These are phyloP conservation scores for Talaromyces sp. DNA, from an alignment of 2,329 filamentous ascomycete species.

Conservation along the genomic window DNA sequence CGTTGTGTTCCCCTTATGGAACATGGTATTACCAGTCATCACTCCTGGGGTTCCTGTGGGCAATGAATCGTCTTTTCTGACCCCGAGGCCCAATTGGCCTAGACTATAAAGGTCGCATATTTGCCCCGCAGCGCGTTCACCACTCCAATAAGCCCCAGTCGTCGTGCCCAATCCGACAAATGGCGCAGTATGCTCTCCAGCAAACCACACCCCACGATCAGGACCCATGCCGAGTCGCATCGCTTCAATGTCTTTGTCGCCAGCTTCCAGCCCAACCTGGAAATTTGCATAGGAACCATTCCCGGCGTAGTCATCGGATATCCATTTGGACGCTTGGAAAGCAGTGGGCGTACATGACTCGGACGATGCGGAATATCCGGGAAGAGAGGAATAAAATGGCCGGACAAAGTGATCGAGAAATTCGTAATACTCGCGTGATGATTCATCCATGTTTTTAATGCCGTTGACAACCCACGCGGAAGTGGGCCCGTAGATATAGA, in stretches of 20 bases:
- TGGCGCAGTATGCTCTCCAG: constrained; percentile 85
- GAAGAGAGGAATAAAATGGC: constrained; percentile 74
- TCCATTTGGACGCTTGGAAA: constrained; percentile 72
- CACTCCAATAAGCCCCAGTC: constrained; percentile 89
- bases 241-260: constrained; percentile 66
- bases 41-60: constrained; percentile 19
- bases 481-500: constrained; percentile 57
- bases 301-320: constrained; percentile 73
- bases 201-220: constrained; percentile 73
- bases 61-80: constrained; percentile 31
- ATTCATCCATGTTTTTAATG: constrained; percentile 28
- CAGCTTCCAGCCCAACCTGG: constrained; percentile 67
- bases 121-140: constrained; percentile 69
- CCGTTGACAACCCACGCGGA: constrained; percentile 38
- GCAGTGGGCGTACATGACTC: constrained; percentile 60
- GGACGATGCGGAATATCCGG: constrained; percentile 57
- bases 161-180: constrained; percentile 85
- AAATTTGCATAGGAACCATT: constrained; percentile 84
- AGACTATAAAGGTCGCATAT: constrained; percentile 32
- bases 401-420: constrained; percentile 65
- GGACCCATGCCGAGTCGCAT: constrained; percentile 50
- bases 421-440: constrained; percentile 49
- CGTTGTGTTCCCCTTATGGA: constrained; percentile 17
- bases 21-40: constrained; percentile 16
- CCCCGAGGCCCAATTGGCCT: constrained; percentile 23